Evolutionary conservation across 164 flowering plant genomes (phyloP).

Genomic region (Chimonanthus praecox): DNA sequence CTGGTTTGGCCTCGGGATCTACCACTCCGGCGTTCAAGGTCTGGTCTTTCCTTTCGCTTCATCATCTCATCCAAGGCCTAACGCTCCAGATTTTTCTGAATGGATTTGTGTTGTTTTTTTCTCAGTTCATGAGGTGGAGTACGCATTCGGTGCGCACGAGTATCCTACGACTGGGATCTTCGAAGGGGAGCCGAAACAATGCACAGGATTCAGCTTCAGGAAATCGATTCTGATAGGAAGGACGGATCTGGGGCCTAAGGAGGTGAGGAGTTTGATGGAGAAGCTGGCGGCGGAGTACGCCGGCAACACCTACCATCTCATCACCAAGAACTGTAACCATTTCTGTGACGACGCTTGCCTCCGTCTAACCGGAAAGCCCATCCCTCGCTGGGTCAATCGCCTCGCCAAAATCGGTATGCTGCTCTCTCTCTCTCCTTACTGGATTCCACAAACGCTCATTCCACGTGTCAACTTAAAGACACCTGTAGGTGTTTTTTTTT

Average conservation of each 20-base stretch:
- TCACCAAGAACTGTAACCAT: constrained; percentile 84
- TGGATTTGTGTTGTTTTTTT: not conserved
- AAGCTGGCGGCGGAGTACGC: constrained; percentile 48
- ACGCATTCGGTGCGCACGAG: constrained; percentile 84
- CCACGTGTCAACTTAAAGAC: too few species aligned
- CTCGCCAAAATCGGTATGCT: constrained; percentile 4
- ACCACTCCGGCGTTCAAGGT: constrained; percentile 89
- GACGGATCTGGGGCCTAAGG: constrained; percentile 46
- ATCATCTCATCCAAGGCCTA: not conserved
- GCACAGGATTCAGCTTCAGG: constrained; percentile 63
- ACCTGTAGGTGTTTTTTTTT: too few species aligned
- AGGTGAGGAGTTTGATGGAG: constrained; percentile 56
- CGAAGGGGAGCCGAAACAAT: constrained; percentile 68
- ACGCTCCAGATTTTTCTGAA: not conserved
- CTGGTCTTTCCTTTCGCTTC: not conserved
- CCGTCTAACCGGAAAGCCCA: constrained; percentile 55
- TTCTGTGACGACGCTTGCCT: constrained; percentile 73
- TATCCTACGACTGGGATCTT: constrained; percentile 63
- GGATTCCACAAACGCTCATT: too few species aligned
- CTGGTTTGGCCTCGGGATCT: constrained; percentile 81
- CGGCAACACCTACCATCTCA: constrained; percentile 67
- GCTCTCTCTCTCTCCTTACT: too few species aligned
- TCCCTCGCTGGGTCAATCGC: constrained; percentile 84
- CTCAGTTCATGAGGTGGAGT: constrained; percentile 75
- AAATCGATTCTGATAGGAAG: constrained; percentile 64